These are phyloP conservation scores for Nephelium lappaceum DNA, from an alignment of 345 rosid genomes.

Conservation along the genomic window DNA sequence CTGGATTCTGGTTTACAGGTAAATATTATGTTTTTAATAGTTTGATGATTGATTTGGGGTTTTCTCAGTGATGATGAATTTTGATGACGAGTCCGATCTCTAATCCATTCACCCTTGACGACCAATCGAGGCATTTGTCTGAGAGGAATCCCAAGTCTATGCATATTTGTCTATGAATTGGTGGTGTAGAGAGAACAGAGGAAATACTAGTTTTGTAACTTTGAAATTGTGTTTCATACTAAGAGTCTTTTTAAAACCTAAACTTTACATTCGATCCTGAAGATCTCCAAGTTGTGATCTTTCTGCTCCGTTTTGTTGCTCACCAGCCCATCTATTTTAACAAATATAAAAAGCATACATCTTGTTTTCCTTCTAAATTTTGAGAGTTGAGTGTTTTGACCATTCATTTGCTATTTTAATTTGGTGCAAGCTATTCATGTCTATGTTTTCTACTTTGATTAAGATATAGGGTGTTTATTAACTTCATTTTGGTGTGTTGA, in stretches of 20 bases:
- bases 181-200: background rate
- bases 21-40: background rate
- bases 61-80: slow-evolving; percentile 37
- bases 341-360: background rate
- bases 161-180: background rate
- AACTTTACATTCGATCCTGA: background rate
- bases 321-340: background rate
- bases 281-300: background rate
- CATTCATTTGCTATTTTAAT: no score
- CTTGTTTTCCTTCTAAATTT: background rate
- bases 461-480: background rate
- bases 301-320: background rate
- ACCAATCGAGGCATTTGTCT: slow-evolving; percentile 72
- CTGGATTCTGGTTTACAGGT: background rate
- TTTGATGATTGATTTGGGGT: background rate
- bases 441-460: no score
- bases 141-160: slow-evolving; percentile 40
- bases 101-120: slow-evolving; percentile 52
- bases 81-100: slow-evolving; percentile 60
- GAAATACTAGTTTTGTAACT: background rate
- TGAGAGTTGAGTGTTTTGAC: no score
- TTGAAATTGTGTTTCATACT: background rate
- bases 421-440: no score
- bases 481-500: background rate
- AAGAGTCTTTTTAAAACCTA: background rate